Evolutionary conservation across 192 early-diverging fungal species (phyloP), one percentile per base, ranked within the genome.

Genomic region (Rhizoclosmatium globosum): DNA sequence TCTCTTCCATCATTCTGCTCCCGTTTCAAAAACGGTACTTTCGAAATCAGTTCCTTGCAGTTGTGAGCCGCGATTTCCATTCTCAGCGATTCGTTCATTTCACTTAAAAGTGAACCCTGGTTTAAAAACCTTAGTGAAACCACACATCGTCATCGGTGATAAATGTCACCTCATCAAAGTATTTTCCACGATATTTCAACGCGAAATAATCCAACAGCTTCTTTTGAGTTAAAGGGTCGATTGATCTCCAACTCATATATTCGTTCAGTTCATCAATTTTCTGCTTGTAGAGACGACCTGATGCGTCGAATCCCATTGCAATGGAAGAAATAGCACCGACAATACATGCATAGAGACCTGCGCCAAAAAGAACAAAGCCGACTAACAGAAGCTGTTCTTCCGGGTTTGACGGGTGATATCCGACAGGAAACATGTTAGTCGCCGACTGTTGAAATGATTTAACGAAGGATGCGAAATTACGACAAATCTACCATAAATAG

Each of bases 41-140:
- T 86, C 11, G 61, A 60, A 48, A 89, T 84, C 45, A 89, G 69
- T 11, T 85, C 81, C 21, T 76, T 47, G 71, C 87, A 89, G 58
- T 89, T 86, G 75, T 84, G 82, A 48, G 82, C 65, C 3, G 83
- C 77, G 68, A 89, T 89, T 79, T 85, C 84, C 84, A 72, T 81
- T 46, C 82, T 70, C 15, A 89, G 68, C 2, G 83, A 78, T 3
- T 85, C 76, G 59, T 85, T 86, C 74, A 89, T 74, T 45, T 87
- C 85, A 2, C 19, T 39, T 56, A 89, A 23, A 39, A 89, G 74
- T 19, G 57, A 11, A 0, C 44, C 71, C 74, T 79, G 1, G 70
- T 46, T n/a, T n/a, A 23, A 13, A 11, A 11, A 41, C 21, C 82
- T 79, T 81, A 83, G 72, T 41, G 74, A 70, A 47, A 88, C 48